A percentile compares a stretch with the other conserved stretches of the same genome.
phyloP scores from a whole-genome alignment of 1,139 yeast genomes.

The Candida dubliniensis region DNA sequence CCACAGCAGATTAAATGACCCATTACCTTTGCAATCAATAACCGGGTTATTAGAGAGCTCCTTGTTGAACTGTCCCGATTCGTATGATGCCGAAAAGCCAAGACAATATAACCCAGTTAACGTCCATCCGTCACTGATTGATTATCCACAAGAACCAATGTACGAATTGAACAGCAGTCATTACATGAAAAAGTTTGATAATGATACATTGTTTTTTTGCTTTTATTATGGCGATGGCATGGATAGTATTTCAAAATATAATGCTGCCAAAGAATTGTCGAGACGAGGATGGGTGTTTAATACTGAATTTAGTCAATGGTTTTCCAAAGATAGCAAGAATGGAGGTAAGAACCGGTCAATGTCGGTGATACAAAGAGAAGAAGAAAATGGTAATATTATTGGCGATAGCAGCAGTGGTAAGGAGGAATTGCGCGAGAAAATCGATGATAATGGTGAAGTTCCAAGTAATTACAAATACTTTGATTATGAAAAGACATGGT shows the following conservation, averaged over 20 bases:
- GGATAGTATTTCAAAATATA: constrained; percentile 54
- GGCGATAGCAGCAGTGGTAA: constrained; percentile 22
- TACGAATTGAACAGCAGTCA: constrained; percentile 51
- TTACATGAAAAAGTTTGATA: constrained; percentile 71
- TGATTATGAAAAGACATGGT: constrained; percentile 90
- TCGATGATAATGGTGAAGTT: constrained; percentile 36
- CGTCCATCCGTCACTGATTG: constrained; percentile 88
- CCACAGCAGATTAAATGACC: constrained; percentile 40
- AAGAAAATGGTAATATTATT: constrained; percentile 17
- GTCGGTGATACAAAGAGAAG: constrained; percentile 36
- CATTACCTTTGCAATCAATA: constrained; percentile 59
- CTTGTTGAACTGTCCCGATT: constrained; percentile 87
- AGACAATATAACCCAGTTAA: constrained; percentile 73
- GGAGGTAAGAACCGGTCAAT: constrained; percentile 41
- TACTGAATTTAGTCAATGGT: constrained; percentile 80
- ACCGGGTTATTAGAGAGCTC: constrained; percentile 69
- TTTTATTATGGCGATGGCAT: constrained; percentile 66
- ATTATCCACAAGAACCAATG: constrained; percentile 90
- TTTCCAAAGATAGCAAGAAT: constrained; percentile 51
- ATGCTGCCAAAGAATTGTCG: constrained; percentile 81
- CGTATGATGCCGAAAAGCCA: constrained; percentile 87
- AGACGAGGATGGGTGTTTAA: constrained; percentile 89
- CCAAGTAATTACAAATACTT: constrained; percentile 71
- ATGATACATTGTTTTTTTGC: constrained; percentile 88
- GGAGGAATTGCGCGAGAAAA: constrained; percentile 26